phyloP scores from a whole-genome alignment of 2,329 filamentous ascomycete genomes.

The Lasiodiplodia sp. region DNA sequence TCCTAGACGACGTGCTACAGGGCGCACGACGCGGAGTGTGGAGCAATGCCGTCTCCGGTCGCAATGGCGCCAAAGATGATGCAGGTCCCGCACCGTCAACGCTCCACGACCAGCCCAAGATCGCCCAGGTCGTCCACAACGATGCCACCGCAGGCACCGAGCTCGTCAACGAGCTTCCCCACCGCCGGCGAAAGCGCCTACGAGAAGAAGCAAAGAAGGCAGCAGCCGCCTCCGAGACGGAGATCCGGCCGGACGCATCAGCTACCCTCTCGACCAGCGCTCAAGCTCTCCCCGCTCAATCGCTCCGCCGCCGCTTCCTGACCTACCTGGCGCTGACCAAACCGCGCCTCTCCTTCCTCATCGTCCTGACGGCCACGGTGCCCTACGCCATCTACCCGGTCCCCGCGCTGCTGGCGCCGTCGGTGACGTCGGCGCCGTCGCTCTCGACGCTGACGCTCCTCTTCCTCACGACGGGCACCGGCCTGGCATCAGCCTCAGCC shows the following conservation, averaged over 20 bases:
- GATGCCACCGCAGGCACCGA: conserved; percentile 31
- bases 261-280: conserved; percentile 66
- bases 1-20: conserved; percentile 43
- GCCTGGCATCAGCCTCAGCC: conserved; percentile 86
- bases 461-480: conserved; percentile 89
- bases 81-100: conserved; percentile 27
- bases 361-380: conserved; percentile 88
- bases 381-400: conserved; percentile 94
- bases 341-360: conserved; percentile 87
- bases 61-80: conserved; percentile 27
- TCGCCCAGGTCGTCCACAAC: conserved; percentile 31
- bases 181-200: conserved; percentile 44
- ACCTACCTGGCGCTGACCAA: conserved; percentile 93
- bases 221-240: conserved; percentile 39
- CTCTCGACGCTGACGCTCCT: conserved; percentile 89
- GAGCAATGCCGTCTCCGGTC: conserved; percentile 39
- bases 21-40: conserved; percentile 41
- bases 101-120: conserved; percentile 29
- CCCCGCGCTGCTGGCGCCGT: conserved; percentile 79
- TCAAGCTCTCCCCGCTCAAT: conserved; percentile 62
- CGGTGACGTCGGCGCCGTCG: conserved; percentile 73
- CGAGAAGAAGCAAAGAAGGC: conserved; percentile 35
- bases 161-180: conserved; percentile 41
- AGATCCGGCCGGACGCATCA: conserved; percentile 65
- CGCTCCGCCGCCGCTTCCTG: conserved; percentile 72